phyloP scores from a whole-genome alignment of 371 early-diverging fungal species.

The Neoconidiobolus thromboides region DNA sequence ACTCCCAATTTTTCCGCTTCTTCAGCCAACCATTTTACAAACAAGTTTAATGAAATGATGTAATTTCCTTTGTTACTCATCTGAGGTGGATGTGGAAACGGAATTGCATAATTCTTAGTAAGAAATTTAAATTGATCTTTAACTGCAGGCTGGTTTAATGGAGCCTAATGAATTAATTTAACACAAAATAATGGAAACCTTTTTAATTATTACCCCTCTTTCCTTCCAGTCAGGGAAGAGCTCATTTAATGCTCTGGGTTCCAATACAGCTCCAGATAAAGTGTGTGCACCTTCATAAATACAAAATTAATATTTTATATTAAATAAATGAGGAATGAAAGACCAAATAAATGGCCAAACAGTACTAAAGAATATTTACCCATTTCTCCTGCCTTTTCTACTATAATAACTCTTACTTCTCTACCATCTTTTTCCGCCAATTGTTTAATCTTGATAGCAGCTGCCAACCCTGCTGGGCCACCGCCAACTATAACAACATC shows the following conservation, averaged over 20 bases:
- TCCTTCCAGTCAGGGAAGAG: constrained; percentile 96
- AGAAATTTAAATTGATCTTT: constrained; percentile 74
- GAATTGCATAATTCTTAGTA: constrained; percentile 60
- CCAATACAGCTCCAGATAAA: constrained; percentile 87
- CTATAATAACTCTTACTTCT: constrained; percentile 74
- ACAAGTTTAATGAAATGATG: constrained; percentile 82
- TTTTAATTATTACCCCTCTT: constrained; percentile 31
- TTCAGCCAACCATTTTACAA: constrained; percentile 91
- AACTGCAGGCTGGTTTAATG: constrained; percentile 70
- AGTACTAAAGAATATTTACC: constrained; percentile 21
- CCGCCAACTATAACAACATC: constrained; percentile 94
- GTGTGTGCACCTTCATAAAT: constrained; percentile 61
- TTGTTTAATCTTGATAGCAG: constrained; percentile 87
- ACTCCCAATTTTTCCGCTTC: constrained; percentile 93
- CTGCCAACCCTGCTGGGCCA: constrained; percentile 87
- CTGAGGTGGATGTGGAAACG: constrained; percentile 89
- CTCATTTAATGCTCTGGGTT: constrained; percentile 82
- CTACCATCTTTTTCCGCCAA: constrained; percentile 62
- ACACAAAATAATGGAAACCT: not conserved
- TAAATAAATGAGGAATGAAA: not conserved
- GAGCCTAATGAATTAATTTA: constrained; percentile 36
- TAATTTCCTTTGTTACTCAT: constrained; percentile 95
- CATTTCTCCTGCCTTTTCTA: constrained; percentile 91
- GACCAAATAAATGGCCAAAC: too few species aligned
- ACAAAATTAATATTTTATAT: not conserved